A percentile compares a stretch with the other conserved stretches of the same genome.
phyloP scores from a whole-genome alignment of 2,329 filamentous ascomycete species.

The Cladosporium sphaerospermum region DNA sequence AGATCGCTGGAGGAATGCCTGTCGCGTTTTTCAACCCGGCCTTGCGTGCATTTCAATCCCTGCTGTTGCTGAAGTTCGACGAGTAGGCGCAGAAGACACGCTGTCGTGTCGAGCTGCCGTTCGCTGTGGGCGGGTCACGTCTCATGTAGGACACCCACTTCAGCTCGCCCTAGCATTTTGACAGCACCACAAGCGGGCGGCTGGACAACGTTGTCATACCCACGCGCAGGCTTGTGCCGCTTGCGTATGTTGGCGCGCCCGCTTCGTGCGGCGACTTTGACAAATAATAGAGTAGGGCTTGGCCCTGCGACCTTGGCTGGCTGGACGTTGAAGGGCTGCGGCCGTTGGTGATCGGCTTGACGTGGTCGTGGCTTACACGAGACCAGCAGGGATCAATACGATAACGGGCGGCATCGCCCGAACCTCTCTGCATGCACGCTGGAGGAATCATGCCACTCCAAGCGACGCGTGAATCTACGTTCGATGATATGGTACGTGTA shows the following conservation, averaged over 20 bases:
- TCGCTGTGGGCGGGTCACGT: background rate
- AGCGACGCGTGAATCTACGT: too few species aligned
- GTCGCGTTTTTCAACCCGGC: background rate
- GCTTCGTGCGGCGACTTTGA: background rate
- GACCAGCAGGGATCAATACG: constrained; percentile 9
- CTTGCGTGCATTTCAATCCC: background rate
- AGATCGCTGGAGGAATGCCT: too few species aligned
- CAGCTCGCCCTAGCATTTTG: background rate
- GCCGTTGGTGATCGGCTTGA: constrained; percentile 4
- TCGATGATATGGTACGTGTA: too few species aligned
- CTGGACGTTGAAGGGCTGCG: background rate
- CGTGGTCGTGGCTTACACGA: constrained; percentile 10
- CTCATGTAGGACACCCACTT: background rate
- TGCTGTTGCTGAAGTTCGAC: too few species aligned
- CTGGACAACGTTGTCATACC: background rate
- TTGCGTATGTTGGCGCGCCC: background rate
- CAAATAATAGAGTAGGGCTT: constrained; percentile 2
- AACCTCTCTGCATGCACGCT: too few species aligned
- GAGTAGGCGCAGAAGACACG: background rate
- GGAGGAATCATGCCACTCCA: too few species aligned
- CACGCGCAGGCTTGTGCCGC: background rate
- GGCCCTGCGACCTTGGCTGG: background rate
- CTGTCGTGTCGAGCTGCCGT: constrained; percentile 10
- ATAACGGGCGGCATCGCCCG: background rate
- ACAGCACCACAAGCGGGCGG: too few species aligned